A percentile compares a stretch with the other conserved stretches of the same genome.
These are phyloP conservation scores for Ajuga reptans DNA, from an alignment of 305 asterid species.

Conservation along the genomic window DNA sequence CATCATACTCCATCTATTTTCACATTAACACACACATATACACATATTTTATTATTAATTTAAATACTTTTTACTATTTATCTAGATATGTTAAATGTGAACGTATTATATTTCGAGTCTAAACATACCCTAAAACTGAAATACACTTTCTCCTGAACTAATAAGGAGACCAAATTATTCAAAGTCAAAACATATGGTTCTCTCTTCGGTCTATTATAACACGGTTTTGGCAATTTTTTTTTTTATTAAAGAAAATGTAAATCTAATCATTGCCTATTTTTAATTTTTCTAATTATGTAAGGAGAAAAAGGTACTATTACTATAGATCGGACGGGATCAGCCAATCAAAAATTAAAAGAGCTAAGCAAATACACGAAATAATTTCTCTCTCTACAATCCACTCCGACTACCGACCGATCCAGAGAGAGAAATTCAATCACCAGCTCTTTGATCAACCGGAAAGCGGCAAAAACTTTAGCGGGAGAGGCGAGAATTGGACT, in stretches of 20 bases:
- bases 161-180: not conserved
- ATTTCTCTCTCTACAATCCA: conserved; percentile 40
- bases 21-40: too few relatives aligned
- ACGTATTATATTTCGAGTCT: too few relatives aligned
- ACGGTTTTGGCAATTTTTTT: too few relatives aligned
- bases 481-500: not conserved
- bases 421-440: conserved; percentile 26
- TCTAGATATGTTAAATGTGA: too few relatives aligned
- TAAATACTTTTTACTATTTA: too few relatives aligned
- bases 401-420: conserved; percentile 51
- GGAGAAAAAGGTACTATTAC: conserved; percentile 13
- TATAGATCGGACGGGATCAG: conserved; percentile 23
- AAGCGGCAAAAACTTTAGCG: conserved; percentile 19
- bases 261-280: not conserved
- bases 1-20: too few relatives aligned
- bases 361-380: conserved; percentile 2
- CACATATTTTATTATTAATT: too few relatives aligned
- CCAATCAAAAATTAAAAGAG: conserved; percentile 28
- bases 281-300: not conserved
- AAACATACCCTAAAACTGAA: too few relatives aligned
- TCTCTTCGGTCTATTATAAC: not conserved
- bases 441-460: conserved; percentile 24
- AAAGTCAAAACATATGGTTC: not conserved
- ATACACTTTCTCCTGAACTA: too few relatives aligned
- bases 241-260: not conserved